Evolutionary conservation across 163 green algal species (phyloP), one percentile per base, ranked within the genome.

Genomic region (Trebouxiophyceae sp.): DNA sequence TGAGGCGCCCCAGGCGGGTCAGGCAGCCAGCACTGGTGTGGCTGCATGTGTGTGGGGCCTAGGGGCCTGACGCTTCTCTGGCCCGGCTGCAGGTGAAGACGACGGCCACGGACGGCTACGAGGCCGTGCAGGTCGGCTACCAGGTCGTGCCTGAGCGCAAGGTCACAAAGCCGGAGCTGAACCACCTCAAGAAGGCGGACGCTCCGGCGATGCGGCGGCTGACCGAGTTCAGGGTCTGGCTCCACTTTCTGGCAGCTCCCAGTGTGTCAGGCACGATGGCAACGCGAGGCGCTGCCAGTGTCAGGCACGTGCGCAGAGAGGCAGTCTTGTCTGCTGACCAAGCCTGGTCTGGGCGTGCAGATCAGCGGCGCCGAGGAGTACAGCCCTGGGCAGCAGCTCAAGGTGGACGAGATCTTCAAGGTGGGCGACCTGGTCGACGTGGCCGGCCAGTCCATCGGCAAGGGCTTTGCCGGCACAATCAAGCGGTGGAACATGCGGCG

Each of bases 111-210:
- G 88, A 97, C 68, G 94, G 94, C 45, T 99, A 99, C 79, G 85
- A 86, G 33, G 89, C 94, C 2, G 89, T 99, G 45, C 93, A 98
- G 74, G 81, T 97, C 1, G 93, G 86, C 22, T 98, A 99, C 82
- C 77, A 89, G 68, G 75, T 76, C 1, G 69, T 88, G 24, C 50
- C 50, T 8, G 84, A 96, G 64, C 65, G 74, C 27, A 95, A 95
- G 68, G 67, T 98, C 6, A 93, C 76, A 27, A 96, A 96, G 84
- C 93, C 94, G 0, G 88, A 97, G 75, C 61, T 90, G 23, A 91
- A 91, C n/a, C 94, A 99, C 81, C 75, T 93, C 22, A 80, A 87
- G 65, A 98, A 98, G 81, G 74, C 81, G 45, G 90, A 84, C 32
- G 78, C 69, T n/a, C 74, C 81, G 0, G 77, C 92, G 8, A 84